phyloP scores from a whole-genome alignment of 2,329 filamentous ascomycete species.

The Apiospora arundinis region DNA sequence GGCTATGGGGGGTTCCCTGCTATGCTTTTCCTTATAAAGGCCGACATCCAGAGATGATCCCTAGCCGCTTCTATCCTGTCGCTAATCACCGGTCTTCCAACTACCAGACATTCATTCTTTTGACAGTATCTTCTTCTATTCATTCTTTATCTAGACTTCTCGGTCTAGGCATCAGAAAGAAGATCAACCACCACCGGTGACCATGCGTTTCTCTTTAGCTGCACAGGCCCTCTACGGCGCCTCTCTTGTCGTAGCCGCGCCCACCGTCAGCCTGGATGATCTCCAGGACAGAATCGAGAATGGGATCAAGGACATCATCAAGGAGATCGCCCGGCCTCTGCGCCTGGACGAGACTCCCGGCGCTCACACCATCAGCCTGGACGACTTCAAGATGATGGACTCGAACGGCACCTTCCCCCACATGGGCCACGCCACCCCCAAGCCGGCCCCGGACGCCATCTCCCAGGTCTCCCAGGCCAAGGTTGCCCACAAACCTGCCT shows the following conservation, averaged over 20 bases:
- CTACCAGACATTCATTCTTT: background rate
- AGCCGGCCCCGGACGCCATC: background rate
- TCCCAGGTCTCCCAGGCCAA: background rate
- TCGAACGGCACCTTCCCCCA: slow-evolving; percentile 11
- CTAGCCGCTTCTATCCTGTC: background rate
- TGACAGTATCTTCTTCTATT: slow-evolving; percentile 10
- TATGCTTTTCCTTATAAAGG: slow-evolving; percentile 14
- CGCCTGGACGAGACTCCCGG: background rate
- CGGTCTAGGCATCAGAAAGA: slow-evolving; percentile 9
- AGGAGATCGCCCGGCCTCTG: slow-evolving; percentile 11
- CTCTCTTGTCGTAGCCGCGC: slow-evolving; percentile 5
- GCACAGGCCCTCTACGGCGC: slow-evolving; percentile 19
- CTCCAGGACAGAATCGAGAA: background rate
- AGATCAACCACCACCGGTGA: slow-evolving; percentile 15
- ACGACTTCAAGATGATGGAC: slow-evolving; percentile 19
- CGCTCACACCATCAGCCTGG: slow-evolving; percentile 15
- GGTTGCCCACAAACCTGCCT: background rate
- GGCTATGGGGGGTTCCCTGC: slow-evolving; percentile 4
- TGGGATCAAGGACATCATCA: slow-evolving; percentile 23
- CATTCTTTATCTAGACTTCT: background rate
- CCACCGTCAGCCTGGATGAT: background rate
- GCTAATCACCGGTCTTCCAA: slow-evolving; percentile 13
- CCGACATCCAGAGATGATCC: slow-evolving; percentile 11
- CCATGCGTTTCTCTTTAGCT: slow-evolving; percentile 20
- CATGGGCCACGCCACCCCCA: background rate